phyloP scores from a whole-genome alignment of 257 asterid genomes.

The Solanum bukasovii region DNA sequence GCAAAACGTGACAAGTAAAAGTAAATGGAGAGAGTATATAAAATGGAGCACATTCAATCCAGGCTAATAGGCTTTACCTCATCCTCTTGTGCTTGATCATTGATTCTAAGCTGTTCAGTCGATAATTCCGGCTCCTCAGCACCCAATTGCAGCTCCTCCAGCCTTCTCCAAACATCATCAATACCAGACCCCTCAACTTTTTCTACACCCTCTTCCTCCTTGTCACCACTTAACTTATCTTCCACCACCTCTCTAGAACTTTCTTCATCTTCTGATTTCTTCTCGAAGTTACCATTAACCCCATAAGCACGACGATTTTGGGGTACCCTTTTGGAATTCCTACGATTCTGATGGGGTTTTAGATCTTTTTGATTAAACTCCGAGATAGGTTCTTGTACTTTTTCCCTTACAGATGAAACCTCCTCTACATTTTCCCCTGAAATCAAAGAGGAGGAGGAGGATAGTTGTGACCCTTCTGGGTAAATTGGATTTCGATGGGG shows the following conservation, averaged over 20 bases:
- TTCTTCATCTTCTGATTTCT: slow-evolving; percentile 3
- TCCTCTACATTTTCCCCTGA: neutral
- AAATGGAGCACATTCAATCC: neutral
- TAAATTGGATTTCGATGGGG: neutral
- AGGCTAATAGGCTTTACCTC: slow-evolving; percentile 35
- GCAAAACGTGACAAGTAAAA: neutral
- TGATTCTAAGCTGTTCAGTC: slow-evolving; percentile 39
- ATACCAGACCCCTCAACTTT: slow-evolving; percentile 9
- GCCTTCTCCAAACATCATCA: slow-evolving; percentile 31
- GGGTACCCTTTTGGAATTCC: slow-evolving; percentile 14
- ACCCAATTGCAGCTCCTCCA: slow-evolving; percentile 37
- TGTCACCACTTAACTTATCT: slow-evolving; percentile 1
- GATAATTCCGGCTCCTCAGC: slow-evolving; percentile 37
- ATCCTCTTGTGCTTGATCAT: slow-evolving; percentile 71
- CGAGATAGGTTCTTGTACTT: neutral
- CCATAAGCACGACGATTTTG: neutral
- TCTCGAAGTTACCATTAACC: slow-evolving; percentile 8
- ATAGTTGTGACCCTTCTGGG: neutral
- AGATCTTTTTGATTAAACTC: neutral
- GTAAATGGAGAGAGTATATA: neutral
- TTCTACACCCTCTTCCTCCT: neutral
- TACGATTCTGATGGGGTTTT: slow-evolving; percentile 1
- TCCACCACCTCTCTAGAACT: neutral
- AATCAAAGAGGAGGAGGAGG: neutral
- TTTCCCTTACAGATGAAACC: neutral